Base-by-base conservation (phyloP, 768 basidiomycete genomes). In the Lactifluus volemus region DNA sequence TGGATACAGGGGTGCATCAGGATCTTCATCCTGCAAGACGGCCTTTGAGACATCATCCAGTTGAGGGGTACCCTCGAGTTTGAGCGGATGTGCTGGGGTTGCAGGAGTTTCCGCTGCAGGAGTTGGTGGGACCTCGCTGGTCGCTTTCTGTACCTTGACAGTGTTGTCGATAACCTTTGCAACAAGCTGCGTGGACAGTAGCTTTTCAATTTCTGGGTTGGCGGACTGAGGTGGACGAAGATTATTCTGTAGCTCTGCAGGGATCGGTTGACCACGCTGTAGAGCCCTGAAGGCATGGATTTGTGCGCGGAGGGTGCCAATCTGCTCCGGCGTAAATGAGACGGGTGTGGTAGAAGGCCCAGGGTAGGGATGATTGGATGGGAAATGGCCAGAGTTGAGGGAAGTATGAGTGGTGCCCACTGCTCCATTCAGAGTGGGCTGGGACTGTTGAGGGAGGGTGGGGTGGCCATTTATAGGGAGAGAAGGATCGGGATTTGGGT, bases 251-350 rank as follows among this genome's bases (percentile, higher is more conserved):
- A 93, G 67, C 62, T 79, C 70, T 12, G 89, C 84, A 14, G 89
- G 86, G 45, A 90, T 78, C 15, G 88, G 82, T 8, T 83, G 70
- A 21, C 85, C 83, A 25, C 85, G 80, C 15, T 77, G 76, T 65
- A 93, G 77, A 63, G 84, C 78, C 68, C 86, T 89, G 76, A 86
- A 92, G 4, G 91, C 90, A 52, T 85, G 81, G 15, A 93, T 92
- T 66, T 93, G 91, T 0, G 87, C 84, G 14, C 88, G 81, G n/a
- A 93, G 79, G 10, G 86, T 81, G 59, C 76, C 78, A 50, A 92
- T 84, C 68, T 92, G 92, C 61, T 88, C 86, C 0, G 70, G 75
- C 4, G 88, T 86, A 69, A 95, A 92, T 5, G 88, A 86, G 34
- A 92, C 83, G 42, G 89, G 87, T 0, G 88, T 86, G 32, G 82